phyloP scores from a whole-genome alignment of 192 early-diverging fungal genomes.

The Backusella westeae region DNA sequence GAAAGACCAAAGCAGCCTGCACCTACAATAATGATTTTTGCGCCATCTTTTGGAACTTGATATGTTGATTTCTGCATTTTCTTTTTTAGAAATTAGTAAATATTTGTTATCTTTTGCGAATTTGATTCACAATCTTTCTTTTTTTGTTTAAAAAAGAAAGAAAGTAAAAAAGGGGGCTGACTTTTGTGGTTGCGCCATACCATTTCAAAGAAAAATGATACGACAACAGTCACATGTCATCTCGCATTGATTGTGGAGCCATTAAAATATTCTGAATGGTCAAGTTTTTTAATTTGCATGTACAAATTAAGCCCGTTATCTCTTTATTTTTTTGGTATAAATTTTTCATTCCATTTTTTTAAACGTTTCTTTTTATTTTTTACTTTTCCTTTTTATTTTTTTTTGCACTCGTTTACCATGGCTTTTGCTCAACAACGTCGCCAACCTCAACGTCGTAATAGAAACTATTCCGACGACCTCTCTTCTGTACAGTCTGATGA shows the following conservation, averaged over 20 bases:
- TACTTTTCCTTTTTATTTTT: not conserved
- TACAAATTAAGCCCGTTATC: not conserved
- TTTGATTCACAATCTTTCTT: not conserved
- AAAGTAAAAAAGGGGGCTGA: not conserved
- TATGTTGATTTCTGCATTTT: slow-evolving; percentile 4
- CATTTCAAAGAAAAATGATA: slow-evolving; percentile 1
- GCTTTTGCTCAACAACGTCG: slow-evolving; percentile 36
- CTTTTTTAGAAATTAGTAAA: not conserved
- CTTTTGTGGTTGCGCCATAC: not conserved
- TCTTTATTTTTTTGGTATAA: not conserved
- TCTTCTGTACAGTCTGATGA: not conserved
- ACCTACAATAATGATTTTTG: slow-evolving; percentile 40
- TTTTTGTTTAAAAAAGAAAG: not conserved
- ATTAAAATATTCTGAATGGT: not conserved
- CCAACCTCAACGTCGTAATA: slow-evolving; percentile 5
- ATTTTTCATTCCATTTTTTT: not conserved
- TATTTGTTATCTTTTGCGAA: not conserved
- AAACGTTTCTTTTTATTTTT: not conserved
- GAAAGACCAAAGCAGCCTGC: slow-evolving; percentile 40
- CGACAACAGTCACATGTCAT: not conserved
- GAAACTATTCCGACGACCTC: not conserved
- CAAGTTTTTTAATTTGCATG: not conserved
- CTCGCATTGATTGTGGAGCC: not conserved
- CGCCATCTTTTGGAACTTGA: slow-evolving; percentile 5
- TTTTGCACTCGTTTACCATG: slow-evolving; percentile 16